Conservation (phyloP, 306 rosid genomes). For the Prunus mongolica region DNA sequence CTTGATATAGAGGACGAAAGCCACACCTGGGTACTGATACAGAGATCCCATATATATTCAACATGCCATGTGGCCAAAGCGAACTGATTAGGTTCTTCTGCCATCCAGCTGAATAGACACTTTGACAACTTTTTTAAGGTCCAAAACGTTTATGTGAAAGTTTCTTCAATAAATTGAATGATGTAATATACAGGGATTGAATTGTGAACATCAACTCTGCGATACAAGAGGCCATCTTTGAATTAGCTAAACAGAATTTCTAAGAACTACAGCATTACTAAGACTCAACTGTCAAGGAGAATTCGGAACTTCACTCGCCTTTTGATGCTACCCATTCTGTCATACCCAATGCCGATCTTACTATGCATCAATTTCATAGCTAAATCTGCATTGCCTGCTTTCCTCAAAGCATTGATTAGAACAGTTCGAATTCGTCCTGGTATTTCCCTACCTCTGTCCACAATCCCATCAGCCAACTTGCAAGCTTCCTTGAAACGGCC, state of each 20-base stretch:
- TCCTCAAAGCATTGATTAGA: slow-evolving; percentile 79
- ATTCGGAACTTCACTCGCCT: slow-evolving; percentile 73
- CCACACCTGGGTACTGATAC: not conserved
- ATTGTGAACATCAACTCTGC: not conserved
- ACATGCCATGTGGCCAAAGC: not conserved
- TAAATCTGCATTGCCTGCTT: slow-evolving; percentile 72
- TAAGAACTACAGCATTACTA: not conserved
- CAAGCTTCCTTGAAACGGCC: slow-evolving; percentile 82
- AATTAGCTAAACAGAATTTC: not conserved
- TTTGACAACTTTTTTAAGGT: not conserved
- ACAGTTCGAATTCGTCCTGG: slow-evolving; percentile 73
- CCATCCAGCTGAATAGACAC: not conserved
- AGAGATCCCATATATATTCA: not conserved
- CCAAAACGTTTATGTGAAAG: not conserved
- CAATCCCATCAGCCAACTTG: slow-evolving; percentile 90
- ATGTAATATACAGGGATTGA: not conserved
- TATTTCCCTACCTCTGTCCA: slow-evolving; percentile 83
- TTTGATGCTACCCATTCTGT: slow-evolving; percentile 66
- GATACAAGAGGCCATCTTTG: not conserved
- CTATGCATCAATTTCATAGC: slow-evolving; percentile 88
- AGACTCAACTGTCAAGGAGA: slow-evolving; percentile 37
- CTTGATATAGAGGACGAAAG: slow-evolving; percentile 3
- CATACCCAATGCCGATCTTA: slow-evolving; percentile 91
- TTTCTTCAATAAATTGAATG: slow-evolving; percentile 9
- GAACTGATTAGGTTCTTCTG: not conserved